These are phyloP conservation scores for Lipomyces sp. DNA, from an alignment of 805 yeast species.

Conservation along the genomic window DNA sequence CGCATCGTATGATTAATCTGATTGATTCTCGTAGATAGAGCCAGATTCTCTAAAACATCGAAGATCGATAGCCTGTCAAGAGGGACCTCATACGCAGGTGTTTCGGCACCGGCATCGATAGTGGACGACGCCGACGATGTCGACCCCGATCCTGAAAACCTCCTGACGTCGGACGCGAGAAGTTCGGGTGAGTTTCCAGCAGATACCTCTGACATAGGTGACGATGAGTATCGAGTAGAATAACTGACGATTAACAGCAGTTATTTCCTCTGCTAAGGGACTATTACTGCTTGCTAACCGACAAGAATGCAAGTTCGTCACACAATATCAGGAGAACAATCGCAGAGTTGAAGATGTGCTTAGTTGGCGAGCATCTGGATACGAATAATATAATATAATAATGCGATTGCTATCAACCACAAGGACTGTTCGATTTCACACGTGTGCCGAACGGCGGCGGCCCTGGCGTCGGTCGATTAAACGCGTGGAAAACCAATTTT, in stretches of 20 bases:
- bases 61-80: constrained; percentile 43
- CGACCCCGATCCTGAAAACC: constrained; percentile 5
- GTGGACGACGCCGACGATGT: constrained; percentile 24
- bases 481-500: not conserved
- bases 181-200: constrained; percentile 24
- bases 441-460: not conserved
- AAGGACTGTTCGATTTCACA: not conserved
- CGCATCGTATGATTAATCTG: constrained; percentile 40
- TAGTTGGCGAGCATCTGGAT: not conserved
- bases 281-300: too few relatives aligned
- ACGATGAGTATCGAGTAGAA: not conserved
- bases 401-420: not conserved
- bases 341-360: not conserved
- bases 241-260: not conserved
- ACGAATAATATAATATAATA: not conserved
- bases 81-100: constrained; percentile 33
- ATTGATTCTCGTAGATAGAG: constrained; percentile 42
- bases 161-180: constrained; percentile 7
- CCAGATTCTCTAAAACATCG: constrained; percentile 46
- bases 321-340: not conserved
- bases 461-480: not conserved
- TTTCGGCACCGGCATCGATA: constrained; percentile 22
- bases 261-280: too few relatives aligned
- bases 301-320: too few relatives aligned
- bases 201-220: not conserved